Evolutionary conservation across 306 rosid species (phyloP).

Genomic region (Acacia melanoxylon): DNA sequence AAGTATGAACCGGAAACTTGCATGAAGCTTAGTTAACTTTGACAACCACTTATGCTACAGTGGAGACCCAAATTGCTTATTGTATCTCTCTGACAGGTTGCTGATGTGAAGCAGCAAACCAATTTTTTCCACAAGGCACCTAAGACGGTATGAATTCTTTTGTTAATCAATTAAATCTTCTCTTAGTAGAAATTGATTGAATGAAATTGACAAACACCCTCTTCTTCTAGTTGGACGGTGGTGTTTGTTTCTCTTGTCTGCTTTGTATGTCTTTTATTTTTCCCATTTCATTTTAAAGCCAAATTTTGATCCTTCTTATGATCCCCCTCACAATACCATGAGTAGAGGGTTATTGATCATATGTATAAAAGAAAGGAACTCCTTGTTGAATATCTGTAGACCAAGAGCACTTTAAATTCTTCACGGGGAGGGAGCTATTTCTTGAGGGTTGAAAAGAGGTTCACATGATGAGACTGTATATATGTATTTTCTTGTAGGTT

Average conservation of each 20-base stretch:
- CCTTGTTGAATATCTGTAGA: constrained; percentile 14
- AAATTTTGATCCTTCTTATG: background rate
- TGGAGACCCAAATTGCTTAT: constrained; percentile 20
- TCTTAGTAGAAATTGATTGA: constrained; percentile 4
- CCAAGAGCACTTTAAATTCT: constrained; percentile 17
- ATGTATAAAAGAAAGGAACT: background rate
- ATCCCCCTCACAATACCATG: background rate
- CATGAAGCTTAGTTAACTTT: background rate
- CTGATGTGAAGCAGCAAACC: constrained; percentile 59
- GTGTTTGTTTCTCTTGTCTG: constrained; percentile 2
- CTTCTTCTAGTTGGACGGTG: background rate
- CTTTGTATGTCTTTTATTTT: constrained; percentile 20
- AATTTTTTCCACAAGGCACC: constrained; percentile 79
- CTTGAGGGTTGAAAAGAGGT: background rate
- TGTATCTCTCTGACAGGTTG: constrained; percentile 56
- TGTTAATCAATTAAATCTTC: constrained; percentile 26
- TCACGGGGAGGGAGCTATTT: background rate
- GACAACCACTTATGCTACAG: constrained; percentile 8
- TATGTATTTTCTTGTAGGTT: constrained; percentile 51
- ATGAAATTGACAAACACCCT: constrained; percentile 17
- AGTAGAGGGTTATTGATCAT: background rate
- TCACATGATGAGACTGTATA: constrained; percentile 13
- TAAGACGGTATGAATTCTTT: constrained; percentile 57
- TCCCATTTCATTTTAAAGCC: constrained; percentile 1
- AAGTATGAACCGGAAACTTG: constrained; percentile 13